Base-by-base conservation (phyloP, 768 basidiomycete genomes). In the Porphyrellus cyaneotinctus region DNA sequence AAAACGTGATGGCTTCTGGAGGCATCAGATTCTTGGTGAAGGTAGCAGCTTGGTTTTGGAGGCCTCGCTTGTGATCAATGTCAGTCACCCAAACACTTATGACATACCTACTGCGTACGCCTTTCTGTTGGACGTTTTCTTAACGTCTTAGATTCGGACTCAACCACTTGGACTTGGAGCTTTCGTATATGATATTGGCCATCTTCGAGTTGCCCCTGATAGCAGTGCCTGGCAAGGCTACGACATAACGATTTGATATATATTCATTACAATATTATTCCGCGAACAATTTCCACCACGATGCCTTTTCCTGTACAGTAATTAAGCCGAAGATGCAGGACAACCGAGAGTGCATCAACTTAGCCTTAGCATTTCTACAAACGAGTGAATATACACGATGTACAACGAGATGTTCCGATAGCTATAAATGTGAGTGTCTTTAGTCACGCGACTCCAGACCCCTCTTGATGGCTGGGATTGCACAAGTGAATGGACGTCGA, bases 381-480 rank as follows among this genome's bases (percentile, higher is more conserved):
- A 54, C 47, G 67, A 60, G 57, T 41, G 55, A 42, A 59, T 56
- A 57, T 48, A 70, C 48, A 58, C 10, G 14, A 42, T 61, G 35
- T 57, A 61, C 54, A 63, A 44, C 55, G 30, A 28, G 20, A 14
- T 39, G 20, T 39, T 47, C 52, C 43, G 15, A 15, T 49, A 47
- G n/a, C 45, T 26, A 46, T 22, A 43, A 22, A 44, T 38, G 15
- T 33, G 26, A n/a, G n/a, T 6, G 23, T 17, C 4, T 47, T 38
- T 50, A 69, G 43, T 53, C 60, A 43, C 66, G 70, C 23, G 58
- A 58, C 55, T 82, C 81, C 15, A 84, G 70, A n/a, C 79, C 80
- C 41, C 77, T 78, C 65, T 84, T 84, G 65, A 84, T 78, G 41
- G 82, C 82, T 83, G 53, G 7, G 14, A 37, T 33, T 4, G n/a